phyloP scores from a whole-genome alignment of 305 asterid species.

The Fraxinus xanthoxyloides region DNA sequence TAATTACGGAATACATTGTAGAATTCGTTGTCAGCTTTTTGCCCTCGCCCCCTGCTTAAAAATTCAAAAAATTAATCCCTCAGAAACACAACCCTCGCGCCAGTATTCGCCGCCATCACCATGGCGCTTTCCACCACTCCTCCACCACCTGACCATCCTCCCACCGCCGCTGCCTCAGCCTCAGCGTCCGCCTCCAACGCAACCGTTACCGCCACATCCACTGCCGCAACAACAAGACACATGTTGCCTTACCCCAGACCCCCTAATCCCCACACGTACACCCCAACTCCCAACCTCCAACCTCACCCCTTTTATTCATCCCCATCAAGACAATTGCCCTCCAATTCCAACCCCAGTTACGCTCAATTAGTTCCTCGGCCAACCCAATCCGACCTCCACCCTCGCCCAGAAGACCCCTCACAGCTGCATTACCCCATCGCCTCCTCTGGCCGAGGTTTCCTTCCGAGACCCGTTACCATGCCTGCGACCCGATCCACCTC shows the following conservation, averaged over 20 bases:
- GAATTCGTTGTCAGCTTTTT: too few relatives aligned
- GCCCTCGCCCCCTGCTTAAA: not conserved
- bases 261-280: conserved; percentile 18
- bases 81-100: conserved; percentile 36
- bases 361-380: conserved; percentile 44
- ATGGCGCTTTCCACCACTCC: conserved; percentile 59
- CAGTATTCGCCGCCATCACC: conserved; percentile 17
- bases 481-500: conserved; percentile 30
- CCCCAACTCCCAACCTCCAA: not conserved
- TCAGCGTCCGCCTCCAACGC: not conserved
- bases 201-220: conserved; percentile 18
- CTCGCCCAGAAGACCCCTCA: conserved; percentile 41
- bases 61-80: conserved; percentile 10
- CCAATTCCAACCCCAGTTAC: conserved; percentile 58
- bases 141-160: conserved; percentile 34
- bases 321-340: conserved; percentile 41
- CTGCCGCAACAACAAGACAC: conserved; percentile 33
- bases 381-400: not conserved
- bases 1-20: too few relatives aligned
- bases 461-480: conserved; percentile 37
- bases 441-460: conserved; percentile 60
- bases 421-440: conserved; percentile 60
- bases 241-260: conserved; percentile 51
- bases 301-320: conserved; percentile 44
- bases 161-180: not conserved